Conservation (phyloP, 176 grass and related monocot species). For the Triticum aestivum region DNA sequence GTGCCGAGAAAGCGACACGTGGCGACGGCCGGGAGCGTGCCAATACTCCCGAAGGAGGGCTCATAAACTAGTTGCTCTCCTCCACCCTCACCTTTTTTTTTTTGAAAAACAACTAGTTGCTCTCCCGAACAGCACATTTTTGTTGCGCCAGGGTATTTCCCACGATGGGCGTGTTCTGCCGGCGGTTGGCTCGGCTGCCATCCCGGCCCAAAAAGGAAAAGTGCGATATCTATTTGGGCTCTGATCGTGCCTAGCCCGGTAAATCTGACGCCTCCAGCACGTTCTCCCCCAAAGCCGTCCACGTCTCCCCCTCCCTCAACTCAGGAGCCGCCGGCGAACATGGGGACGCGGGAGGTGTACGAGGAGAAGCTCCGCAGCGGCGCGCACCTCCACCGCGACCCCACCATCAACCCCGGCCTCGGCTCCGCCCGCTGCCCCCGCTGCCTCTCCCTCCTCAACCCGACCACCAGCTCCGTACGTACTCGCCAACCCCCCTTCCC, state of each 20-base stretch:
- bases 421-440: constrained; percentile 80
- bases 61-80: too few relatives aligned
- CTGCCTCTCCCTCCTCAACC: constrained; percentile 88
- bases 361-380: constrained; percentile 95
- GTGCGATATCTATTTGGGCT: background rate
- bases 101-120: too few relatives aligned
- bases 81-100: too few relatives aligned
- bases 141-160: too few relatives aligned
- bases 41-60: too few relatives aligned
- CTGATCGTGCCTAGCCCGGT: background rate
- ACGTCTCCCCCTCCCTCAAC: background rate
- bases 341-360: constrained; percentile 97
- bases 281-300: background rate
- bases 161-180: too few relatives aligned
- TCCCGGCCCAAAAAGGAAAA: too few relatives aligned
- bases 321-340: background rate
- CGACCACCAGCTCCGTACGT: constrained; percentile 39
- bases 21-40: too few relatives aligned
- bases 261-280: background rate
- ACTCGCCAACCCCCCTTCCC: background rate
- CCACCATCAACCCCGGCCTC: constrained; percentile 85
- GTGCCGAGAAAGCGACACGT: too few relatives aligned
- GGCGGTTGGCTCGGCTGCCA: too few relatives aligned
- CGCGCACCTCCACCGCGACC: constrained; percentile 73
- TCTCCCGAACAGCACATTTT: too few relatives aligned